Evolutionary conservation across 139 green algal species (phyloP), one percentile per base, ranked within the genome.

Genomic region (Nannochloris sp.): DNA sequence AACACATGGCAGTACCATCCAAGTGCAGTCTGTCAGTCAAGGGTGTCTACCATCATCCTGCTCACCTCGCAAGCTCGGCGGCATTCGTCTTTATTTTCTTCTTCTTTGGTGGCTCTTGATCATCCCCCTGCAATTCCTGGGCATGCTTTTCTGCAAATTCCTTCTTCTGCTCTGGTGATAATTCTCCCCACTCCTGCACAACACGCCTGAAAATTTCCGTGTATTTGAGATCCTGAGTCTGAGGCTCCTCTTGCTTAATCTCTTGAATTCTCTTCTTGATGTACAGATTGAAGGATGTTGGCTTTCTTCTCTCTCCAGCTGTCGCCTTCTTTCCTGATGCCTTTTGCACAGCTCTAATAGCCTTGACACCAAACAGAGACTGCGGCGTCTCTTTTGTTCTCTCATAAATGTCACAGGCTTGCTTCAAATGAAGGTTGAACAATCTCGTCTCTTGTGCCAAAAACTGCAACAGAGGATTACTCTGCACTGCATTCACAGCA

Each of bases 401-500:
- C 14, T 36, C 25, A 57, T 61, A 76, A 2, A 31, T 40, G 7
- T 8, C 51, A 15, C 51, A 50, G 5, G 62, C 58, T 1, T 16
- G 1, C 23, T 76, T 57, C 14, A 72, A 53, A 57, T 76, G 70
- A 12, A 40, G 19, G 3, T 68, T 71, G 57, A 76, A 76, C 10
- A 69, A 65, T 43, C 63, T 48, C 48, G 65, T 72, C 49, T 76
- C 70, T 37, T 76, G 70, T 11, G 64, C 64, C 31, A 76, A 57
- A 19, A 76, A 76, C 21, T 64, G 57, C 57, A 49, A 29, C 21
- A 58, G 21, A 21, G 50, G 23, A 34, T 18, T 29, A n/a, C 46
- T 53, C 46, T 19, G 18, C 46, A 53, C 46, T 25, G 46, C 11
- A 53, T 53, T 98, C 55, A 93, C 92, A 15, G 92, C 97, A 80